Evolutionary conservation across 345 rosid genomes (phyloP).

Genomic region (Fremontodendron californicum): DNA sequence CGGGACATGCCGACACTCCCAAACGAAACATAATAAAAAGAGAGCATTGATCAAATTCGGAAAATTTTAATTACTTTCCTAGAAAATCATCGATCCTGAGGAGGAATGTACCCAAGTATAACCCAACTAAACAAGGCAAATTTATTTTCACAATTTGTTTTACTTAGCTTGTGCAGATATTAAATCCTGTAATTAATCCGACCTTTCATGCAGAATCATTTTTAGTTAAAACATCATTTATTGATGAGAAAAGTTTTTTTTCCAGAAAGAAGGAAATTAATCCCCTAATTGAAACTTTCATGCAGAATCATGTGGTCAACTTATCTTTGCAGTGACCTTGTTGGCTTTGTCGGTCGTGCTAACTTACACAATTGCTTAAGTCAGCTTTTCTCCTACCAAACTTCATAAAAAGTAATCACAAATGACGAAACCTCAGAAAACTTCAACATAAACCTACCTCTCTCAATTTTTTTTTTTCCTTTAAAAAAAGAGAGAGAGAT

Average conservation of each 20-base stretch:
- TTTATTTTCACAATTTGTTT: too few species aligned
- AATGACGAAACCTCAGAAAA: not conserved
- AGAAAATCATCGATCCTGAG: not conserved
- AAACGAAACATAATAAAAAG: not conserved
- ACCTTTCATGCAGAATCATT: too few species aligned
- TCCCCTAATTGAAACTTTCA: too few species aligned
- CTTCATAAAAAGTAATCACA: not conserved
- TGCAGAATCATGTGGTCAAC: not conserved
- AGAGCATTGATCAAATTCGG: not conserved
- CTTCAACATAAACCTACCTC: conserved; percentile 9
- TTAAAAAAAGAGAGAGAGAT: not conserved
- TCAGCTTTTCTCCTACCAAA: not conserved
- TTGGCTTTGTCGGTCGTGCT: not conserved
- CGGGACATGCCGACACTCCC: too few species aligned
- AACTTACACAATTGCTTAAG: not conserved
- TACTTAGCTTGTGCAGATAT: not conserved
- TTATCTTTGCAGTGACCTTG: not conserved
- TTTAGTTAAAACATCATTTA: too few species aligned
- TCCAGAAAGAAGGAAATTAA: too few species aligned
- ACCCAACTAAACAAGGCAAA: too few species aligned
- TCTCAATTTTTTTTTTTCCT: not conserved
- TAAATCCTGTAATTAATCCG: not conserved
- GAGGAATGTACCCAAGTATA: too few species aligned
- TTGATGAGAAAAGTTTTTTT: too few species aligned
- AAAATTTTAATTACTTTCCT: not conserved